phyloP scores from a whole-genome alignment of 768 basidiomycete genomes.

The Russula compacta region DNA sequence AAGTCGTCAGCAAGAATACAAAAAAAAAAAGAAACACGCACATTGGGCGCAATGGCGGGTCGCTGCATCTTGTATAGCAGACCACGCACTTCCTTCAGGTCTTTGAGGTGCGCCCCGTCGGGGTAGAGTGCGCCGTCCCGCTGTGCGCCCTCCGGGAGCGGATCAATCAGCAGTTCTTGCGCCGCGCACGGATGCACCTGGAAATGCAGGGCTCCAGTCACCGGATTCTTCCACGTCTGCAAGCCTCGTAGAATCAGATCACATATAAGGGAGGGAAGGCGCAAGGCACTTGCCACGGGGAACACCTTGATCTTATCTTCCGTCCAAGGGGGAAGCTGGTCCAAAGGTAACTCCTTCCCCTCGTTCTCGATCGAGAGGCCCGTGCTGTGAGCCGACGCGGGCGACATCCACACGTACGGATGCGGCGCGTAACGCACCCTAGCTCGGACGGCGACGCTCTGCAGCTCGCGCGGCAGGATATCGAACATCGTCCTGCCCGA shows the following conservation, averaged over 20 bases:
- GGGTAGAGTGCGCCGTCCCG: slow-evolving; percentile 68
- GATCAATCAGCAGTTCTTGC: slow-evolving; percentile 57
- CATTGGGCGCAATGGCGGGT: slow-evolving; percentile 76
- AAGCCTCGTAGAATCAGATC: neutral
- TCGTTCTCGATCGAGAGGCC: slow-evolving; percentile 77
- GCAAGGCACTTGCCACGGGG: slow-evolving; percentile 41
- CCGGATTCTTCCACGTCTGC: slow-evolving; percentile 88
- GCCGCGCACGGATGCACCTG: slow-evolving; percentile 83
- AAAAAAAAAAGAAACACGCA: slow-evolving; percentile 27
- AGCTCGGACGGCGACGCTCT: slow-evolving; percentile 69
- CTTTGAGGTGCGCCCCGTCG: slow-evolving; percentile 67
- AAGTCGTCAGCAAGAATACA: neutral
- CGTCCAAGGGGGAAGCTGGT: slow-evolving; percentile 76
- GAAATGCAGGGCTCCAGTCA: slow-evolving; percentile 73
- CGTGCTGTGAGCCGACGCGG: slow-evolving; percentile 58
- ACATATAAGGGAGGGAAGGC: neutral
- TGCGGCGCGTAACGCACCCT: slow-evolving; percentile 73
- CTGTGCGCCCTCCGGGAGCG: slow-evolving; percentile 53
- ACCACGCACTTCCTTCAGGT: slow-evolving; percentile 62
- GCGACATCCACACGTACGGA: slow-evolving; percentile 83
- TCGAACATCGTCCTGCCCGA: slow-evolving; percentile 79
- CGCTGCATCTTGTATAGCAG: slow-evolving; percentile 81
- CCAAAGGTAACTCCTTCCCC: slow-evolving; percentile 51
- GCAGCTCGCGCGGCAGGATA: slow-evolving; percentile 52
- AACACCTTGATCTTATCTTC: slow-evolving; percentile 64